A percentile compares a stretch with the other conserved stretches of the same genome.
These are phyloP conservation scores for Pythium aristosporum DNA, from an alignment of 352 stramenopile genomes.

Conservation along the genomic window DNA sequence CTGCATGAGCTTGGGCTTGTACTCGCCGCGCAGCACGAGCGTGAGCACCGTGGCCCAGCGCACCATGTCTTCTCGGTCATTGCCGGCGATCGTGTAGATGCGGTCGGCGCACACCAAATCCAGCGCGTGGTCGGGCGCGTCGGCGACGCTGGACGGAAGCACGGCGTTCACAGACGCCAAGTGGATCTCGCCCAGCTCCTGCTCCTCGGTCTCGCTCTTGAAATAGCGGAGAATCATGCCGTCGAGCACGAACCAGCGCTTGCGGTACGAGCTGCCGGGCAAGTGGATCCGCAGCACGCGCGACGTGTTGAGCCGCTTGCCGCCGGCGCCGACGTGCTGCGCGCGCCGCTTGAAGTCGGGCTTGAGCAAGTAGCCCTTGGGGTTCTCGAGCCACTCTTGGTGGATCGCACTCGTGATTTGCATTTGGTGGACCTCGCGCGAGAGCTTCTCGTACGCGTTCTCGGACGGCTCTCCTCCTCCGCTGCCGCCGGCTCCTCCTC, in stretches of 20 bases:
- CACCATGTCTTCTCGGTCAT: conserved; percentile 87
- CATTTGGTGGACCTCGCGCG: conserved; percentile 88
- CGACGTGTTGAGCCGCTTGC: conserved; percentile 87
- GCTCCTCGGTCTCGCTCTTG: conserved; percentile 83
- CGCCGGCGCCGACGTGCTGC: conserved; percentile 80
- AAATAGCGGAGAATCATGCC: conserved; percentile 90
- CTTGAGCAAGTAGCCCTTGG: conserved; percentile 86
- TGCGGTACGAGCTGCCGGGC: conserved; percentile 75
- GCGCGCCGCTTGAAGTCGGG: conserved; percentile 88
- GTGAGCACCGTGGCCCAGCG: conserved; percentile 87
- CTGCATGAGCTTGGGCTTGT: conserved; percentile 89
- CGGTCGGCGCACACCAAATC: conserved; percentile 87
- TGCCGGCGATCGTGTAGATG: conserved; percentile 87
- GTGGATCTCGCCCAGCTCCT: conserved; percentile 87
- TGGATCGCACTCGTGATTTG: conserved; percentile 88
- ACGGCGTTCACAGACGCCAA: conserved; percentile 85
- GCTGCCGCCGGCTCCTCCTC: conserved; percentile 1
- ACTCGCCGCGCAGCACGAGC: conserved; percentile 82
- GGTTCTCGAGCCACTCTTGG: conserved; percentile 89
- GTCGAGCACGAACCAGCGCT: conserved; percentile 87
- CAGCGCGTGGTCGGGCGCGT: conserved; percentile 80
- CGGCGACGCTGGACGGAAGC: conserved; percentile 85
- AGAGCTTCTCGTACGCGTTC: conserved; percentile 90
- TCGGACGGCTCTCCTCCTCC: conserved; percentile 41
- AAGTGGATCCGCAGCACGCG: conserved; percentile 73